Evolutionary conservation across 305 asterid genomes (phyloP), one percentile per base, ranked within the genome.

Genomic region (Euphrasia arctica): DNA sequence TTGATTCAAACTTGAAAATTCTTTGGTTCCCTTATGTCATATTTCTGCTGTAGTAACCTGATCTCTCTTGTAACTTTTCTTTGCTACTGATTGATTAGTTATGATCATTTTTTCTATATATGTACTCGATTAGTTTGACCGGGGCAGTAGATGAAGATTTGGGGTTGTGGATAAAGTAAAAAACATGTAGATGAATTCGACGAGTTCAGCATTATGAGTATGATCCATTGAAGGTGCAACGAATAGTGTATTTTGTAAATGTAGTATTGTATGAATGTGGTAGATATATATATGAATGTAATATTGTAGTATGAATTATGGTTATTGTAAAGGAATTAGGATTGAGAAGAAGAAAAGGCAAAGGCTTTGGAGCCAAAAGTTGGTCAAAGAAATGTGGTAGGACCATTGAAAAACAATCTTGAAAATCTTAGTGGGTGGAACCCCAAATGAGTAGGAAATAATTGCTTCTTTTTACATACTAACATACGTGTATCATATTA

Each of bases 401-500:
- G 79, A 69, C 75, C 75, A 70, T 56, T 9, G 72, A 77, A 42
- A 71, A 58, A n/a, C 70, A 74, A 79, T 79, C 70, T n/a, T 70
- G 60, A 66, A 66, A 70, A 48, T 65, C 29, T 72, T 69, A 55
- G 73, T 78, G 81, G 72, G 85, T 72, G 78, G 73, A 74, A 66
- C 79, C n/a, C 72, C 66, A 75, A 85, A 83, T 88, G 90, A 88
- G 87, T 80, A 66, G 68, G 72, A 75, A 78, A 83, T 81, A 65
- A 88, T 85, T 77, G 75, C 70, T 71, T 54, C 66, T 58, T 70
- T 77, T 28, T 47, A 59, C 77, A 47, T 43, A 15, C 43, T 10
- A 9, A 45, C 50, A 39, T 41, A 7, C 11, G 1, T 41, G 5
- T 43, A 32, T 1, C 3, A 32, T 32, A 3, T 32, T 29, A 29